Evolutionary conservation across 225 moss, liverwort and hornwort species (phyloP), one percentile per base, ranked within the genome.

Genomic region (Neckera pumila): DNA sequence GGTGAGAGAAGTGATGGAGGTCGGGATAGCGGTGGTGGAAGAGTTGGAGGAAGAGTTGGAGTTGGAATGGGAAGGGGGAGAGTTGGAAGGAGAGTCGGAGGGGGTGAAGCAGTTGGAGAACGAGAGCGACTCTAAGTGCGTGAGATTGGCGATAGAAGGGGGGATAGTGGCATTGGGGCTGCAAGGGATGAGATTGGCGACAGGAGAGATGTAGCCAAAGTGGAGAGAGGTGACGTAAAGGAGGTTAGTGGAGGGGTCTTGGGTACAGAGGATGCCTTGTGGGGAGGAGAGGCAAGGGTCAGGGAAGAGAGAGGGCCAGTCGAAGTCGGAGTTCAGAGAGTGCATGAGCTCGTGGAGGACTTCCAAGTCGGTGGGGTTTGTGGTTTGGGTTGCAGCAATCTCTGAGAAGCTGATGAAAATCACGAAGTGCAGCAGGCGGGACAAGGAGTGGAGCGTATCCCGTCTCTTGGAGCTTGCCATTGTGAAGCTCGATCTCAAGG

Each of bases 171-270:
- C 93, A 34, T 93, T 93, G 2, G 30, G 20, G 70, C 88, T 93
- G 75, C 93, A 93, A 4, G 92, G 93, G 61, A 93, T 93, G 86
- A 93, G 88, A 69, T 93, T 93, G 43, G 92, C 93, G 40, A 91
- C 86, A 1, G 91, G 89, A 14, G 93, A 93, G 79, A 92, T 92
- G 80, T 89, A 93, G 19, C 93, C 93, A 17, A 93, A 93, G 81
- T 93, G 91, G 81, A 93, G 84, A 74, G 85, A 85, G 2, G 92
- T 93, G 27, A 92, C 92, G 45, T 84, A 92, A 15, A 92, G 87
- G 2, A 89, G 36, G 20, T 73, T 66, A 3, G 76, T 87, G 28
- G 57, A 70, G 18, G 89, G 34, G 71, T 92, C 93, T 2, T 88
- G 65, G 14, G 90, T 45, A 80, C 93, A 93, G 6, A 89, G 57